Percentiles rank a stretch among this genome's conserved stretches.
phyloP scores from a whole-genome alignment of 495 filamentous ascomycete genomes.

The Aspergillus ellipticus region DNA sequence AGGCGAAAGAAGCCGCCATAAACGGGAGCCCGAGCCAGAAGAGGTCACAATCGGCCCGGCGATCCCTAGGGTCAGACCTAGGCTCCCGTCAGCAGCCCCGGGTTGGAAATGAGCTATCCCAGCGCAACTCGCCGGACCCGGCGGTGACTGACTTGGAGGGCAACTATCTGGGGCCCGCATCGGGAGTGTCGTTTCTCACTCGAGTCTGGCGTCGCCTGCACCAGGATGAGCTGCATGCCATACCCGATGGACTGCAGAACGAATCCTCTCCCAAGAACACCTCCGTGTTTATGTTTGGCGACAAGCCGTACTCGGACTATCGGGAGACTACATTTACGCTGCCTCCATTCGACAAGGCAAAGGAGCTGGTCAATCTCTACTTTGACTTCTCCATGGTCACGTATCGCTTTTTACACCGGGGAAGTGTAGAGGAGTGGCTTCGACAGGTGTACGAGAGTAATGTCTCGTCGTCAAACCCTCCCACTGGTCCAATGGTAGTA shows the following conservation, averaged over 20 bases:
- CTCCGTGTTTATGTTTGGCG: conserved; percentile 42
- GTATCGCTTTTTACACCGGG: conserved; percentile 43
- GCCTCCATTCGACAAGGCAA: conserved; percentile 33
- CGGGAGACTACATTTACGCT: conserved; percentile 31
- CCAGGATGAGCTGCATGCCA: conserved; percentile 36
- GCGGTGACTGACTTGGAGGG: conserved; percentile 45
- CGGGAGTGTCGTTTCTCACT: conserved; percentile 45
- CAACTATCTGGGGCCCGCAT: conserved; percentile 45
- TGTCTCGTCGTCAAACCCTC: conserved; percentile 33
- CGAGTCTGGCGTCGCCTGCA: conserved; percentile 43
- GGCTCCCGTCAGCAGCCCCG: conserved; percentile 5
- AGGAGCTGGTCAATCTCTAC: conserved; percentile 37
- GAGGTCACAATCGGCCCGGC: conserved; percentile 8
- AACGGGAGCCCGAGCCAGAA: conserved; percentile 12
- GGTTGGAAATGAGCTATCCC: conserved; percentile 14
- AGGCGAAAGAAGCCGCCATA: conserved; percentile 4
- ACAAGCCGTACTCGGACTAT: conserved; percentile 36
- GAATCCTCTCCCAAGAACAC: conserved; percentile 35
- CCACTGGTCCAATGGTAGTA: conserved; percentile 35
- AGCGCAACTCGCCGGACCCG: conserved; percentile 41
- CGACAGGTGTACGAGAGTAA: conserved; percentile 35
- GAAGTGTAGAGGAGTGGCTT: conserved; percentile 39
- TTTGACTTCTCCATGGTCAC: conserved; percentile 49
- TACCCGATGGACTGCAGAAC: conserved; percentile 31
- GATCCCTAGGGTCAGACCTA: conserved; percentile 1